Evolutionary conservation across 306 rosid genomes (phyloP).

Genomic region (Pueraria montana): DNA sequence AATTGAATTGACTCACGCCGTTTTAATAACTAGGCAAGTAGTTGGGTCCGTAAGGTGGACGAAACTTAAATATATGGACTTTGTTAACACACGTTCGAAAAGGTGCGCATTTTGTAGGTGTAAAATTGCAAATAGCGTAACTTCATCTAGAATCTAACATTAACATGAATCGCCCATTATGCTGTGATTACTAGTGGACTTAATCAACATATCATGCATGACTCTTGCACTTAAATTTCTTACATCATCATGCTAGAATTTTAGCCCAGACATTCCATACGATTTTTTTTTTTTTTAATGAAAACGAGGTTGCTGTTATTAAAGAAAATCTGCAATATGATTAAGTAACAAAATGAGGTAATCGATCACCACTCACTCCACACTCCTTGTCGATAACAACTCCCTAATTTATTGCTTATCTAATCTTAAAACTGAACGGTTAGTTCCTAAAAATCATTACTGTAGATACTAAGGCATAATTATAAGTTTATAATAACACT

Average conservation of each 20-base stretch:
- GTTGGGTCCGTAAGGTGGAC: conserved; percentile 6
- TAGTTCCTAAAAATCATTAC: not conserved
- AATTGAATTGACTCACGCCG: conserved; percentile 3
- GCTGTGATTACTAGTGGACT: not conserved
- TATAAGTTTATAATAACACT: too few relatives aligned
- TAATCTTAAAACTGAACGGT: not conserved
- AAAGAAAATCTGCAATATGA: not conserved
- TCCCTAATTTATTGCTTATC: not conserved
- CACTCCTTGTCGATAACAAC: not conserved
- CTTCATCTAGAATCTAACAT: not conserved
- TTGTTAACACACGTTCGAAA: not conserved
- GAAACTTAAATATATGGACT: conserved; percentile 7
- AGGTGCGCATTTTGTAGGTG: not conserved
- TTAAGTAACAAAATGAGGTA: not conserved
- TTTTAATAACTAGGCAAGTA: conserved; percentile 42
- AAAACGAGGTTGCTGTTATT: not conserved
- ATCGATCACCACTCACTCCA: not conserved
- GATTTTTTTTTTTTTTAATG: not conserved
- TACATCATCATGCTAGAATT: not conserved
- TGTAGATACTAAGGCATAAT: not conserved
- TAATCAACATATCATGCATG: not conserved
- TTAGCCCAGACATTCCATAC: not conserved
- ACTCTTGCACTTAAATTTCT: not conserved
- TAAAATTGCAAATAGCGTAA: not conserved
- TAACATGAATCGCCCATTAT: not conserved